Base-by-base conservation (phyloP, 2,329 filamentous ascomycete species). In the Penicillium griseofulvum region DNA sequence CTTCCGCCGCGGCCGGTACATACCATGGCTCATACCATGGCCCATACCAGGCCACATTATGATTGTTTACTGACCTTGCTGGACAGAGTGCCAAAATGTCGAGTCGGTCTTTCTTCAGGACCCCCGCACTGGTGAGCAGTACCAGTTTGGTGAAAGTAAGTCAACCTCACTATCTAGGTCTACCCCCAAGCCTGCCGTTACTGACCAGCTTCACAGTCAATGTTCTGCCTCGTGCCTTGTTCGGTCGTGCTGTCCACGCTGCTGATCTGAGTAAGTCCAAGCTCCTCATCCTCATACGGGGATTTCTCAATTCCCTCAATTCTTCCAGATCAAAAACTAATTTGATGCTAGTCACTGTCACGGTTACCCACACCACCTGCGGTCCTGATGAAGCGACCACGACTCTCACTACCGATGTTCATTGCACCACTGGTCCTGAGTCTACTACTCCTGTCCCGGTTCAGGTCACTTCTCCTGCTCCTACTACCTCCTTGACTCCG, bases 321-420 rank as follows among this genome's bases (percentile, higher is more conserved):
- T 9, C 7, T 17, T 2, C 26, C 7, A 28, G 14, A 28, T 24
- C 19, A 51, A 22, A 33, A 24, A 28, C 31, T 58, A 34, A 60
- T 34, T 33, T 11, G 28, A 26, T 14, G 16, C 17, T 34, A 31
- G 54, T 50, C 34, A 62, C 60, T 17, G 58, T 67, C 9, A 68
- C 65, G 16, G 50, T 65, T 17, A 68, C 65, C 16, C 58, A 63
- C n/a, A 69, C 66, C 14, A 42, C 58, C 4, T 64, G 61, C 44
- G 56, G 43, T 19, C 37, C 42, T 19, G 36, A 42, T 6, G 51
- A 49, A 12, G 5, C 51, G 3, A 54, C 51, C 10, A 54, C 29
- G 12, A 54, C 51, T 12, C 36, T 53, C 19, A 48, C 43, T 22
- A 53, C 50, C 1, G 50, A 22, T 22, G 22, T 22, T 22, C 22